Percentiles rank a stretch among this genome's conserved stretches.
Evolutionary conservation across 257 asterid genomes (phyloP).

Genomic region (Scutellaria baicalensis): DNA sequence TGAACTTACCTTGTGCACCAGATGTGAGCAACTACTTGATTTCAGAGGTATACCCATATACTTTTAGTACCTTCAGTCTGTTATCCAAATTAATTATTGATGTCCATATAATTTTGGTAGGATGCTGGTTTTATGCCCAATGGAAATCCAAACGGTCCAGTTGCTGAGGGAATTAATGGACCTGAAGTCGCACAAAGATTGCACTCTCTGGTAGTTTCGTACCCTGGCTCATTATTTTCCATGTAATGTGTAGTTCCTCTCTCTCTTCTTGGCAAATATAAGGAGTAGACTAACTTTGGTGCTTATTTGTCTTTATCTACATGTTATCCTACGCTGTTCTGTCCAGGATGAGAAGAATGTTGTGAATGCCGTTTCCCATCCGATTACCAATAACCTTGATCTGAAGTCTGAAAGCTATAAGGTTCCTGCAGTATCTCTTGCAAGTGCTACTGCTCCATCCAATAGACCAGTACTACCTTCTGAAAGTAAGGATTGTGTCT

Average conservation of each 20-base stretch:
- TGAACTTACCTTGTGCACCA: conserved; percentile 71
- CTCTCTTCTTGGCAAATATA: not conserved
- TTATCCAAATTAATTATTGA: conserved; percentile 12
- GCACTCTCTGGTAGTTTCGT: conserved; percentile 40
- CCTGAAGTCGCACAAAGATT: conserved; percentile 66
- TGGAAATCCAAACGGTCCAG: conserved; percentile 56
- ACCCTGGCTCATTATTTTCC: conserved; percentile 6
- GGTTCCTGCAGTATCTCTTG: conserved; percentile 35
- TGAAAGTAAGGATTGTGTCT: conserved; percentile 52
- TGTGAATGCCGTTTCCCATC: conserved; percentile 31
- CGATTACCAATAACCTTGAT: conserved; percentile 36
- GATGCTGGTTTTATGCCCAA: conserved; percentile 60
- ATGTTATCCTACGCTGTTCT: not conserved
- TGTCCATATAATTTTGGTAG: conserved; percentile 30
- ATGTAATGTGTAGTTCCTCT: not conserved
- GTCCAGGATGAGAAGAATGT: conserved; percentile 66
- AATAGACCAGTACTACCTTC: conserved; percentile 41
- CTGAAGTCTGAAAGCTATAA: conserved; percentile 52
- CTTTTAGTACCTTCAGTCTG: not conserved
- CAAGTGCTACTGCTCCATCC: conserved; percentile 45
- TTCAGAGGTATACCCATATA: conserved; percentile 56
- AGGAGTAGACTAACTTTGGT: not conserved
- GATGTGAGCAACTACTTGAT: conserved; percentile 94
- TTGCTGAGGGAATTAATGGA: conserved; percentile 77
- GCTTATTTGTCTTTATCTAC: not conserved